Conservation (phyloP, 1,284 basidiomycete species). For the Leccinum solheimii region DNA sequence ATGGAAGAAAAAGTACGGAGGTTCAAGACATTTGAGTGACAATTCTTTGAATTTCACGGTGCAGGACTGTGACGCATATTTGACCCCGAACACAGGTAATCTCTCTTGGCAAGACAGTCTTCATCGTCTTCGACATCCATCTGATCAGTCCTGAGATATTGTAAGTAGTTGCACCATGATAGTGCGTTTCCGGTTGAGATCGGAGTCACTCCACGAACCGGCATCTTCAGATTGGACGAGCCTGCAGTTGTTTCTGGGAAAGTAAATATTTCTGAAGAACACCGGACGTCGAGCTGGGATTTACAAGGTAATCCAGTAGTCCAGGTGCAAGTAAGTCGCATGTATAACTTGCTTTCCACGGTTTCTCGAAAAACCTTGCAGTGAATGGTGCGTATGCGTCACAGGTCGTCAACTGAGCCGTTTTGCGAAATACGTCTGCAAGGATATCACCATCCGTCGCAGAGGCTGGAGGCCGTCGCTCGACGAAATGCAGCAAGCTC, state of each 20-base stretch:
- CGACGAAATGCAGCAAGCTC: background rate
- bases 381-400: background rate
- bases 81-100: background rate
- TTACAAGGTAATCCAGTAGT: background rate
- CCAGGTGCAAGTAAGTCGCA: background rate
- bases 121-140: background rate
- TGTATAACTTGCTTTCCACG: background rate
- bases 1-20: conserved; percentile 57
- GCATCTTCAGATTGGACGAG: background rate
- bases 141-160: background rate
- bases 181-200: background rate
- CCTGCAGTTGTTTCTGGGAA: no score
- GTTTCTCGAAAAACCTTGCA: background rate
- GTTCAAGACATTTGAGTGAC: no score
- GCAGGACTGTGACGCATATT: background rate
- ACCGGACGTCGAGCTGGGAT: background rate
- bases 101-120: background rate
- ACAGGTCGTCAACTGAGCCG: background rate
- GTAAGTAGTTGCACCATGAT: background rate
- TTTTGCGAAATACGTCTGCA: background rate
- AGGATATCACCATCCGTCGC: background rate
- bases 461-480: background rate
- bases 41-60: no score
- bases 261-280: background rate
- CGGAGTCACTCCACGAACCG: background rate